Evolutionary conservation across 768 basidiomycete genomes (phyloP).

Genomic region (Tylopilus vinaceipallidus): DNA sequence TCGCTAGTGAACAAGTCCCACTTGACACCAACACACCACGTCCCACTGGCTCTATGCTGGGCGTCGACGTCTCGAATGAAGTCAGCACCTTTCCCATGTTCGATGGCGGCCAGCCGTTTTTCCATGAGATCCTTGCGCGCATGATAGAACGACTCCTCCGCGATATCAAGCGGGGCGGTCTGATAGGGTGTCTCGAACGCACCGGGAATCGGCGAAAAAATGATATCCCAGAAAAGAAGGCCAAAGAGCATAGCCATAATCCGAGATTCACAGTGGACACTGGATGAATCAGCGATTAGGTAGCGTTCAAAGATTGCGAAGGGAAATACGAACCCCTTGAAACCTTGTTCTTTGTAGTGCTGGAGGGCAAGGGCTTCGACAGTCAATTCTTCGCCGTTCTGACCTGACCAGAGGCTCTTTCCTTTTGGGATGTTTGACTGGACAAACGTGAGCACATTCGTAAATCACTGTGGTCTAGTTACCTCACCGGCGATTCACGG

Average conservation of each 20-base stretch:
- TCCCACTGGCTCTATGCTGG: constrained; percentile 59
- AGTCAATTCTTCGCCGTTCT: constrained; percentile 59
- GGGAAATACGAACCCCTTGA: constrained; percentile 65
- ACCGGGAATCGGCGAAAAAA: constrained; percentile 77
- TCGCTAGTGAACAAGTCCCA: constrained; percentile 77
- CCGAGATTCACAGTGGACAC: constrained; percentile 87
- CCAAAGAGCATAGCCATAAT: constrained; percentile 79
- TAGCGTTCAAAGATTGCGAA: background rate
- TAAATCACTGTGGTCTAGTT: background rate
- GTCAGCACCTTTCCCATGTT: constrained; percentile 48
- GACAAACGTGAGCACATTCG: constrained; percentile 10
- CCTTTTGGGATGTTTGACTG: constrained; percentile 39
- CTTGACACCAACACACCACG: constrained; percentile 79
- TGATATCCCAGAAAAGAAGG: constrained; percentile 88
- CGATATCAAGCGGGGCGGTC: constrained; percentile 83
- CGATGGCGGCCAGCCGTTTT: constrained; percentile 59
- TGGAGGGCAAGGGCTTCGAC: constrained; percentile 86
- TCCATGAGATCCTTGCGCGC: constrained; percentile 70
- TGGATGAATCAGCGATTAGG: constrained; percentile 31
- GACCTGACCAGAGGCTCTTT: constrained; percentile 75
- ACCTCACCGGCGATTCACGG: constrained; percentile 16
- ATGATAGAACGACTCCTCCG: constrained; percentile 81
- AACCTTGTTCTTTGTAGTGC: constrained; percentile 75
- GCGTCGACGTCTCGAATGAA: constrained; percentile 65
- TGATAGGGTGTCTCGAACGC: constrained; percentile 95